Percentiles rank a stretch among this genome's conserved stretches.
Conservation (phyloP, 2,329 filamentous ascomycete genomes). For the Ophiostoma ips region DNA sequence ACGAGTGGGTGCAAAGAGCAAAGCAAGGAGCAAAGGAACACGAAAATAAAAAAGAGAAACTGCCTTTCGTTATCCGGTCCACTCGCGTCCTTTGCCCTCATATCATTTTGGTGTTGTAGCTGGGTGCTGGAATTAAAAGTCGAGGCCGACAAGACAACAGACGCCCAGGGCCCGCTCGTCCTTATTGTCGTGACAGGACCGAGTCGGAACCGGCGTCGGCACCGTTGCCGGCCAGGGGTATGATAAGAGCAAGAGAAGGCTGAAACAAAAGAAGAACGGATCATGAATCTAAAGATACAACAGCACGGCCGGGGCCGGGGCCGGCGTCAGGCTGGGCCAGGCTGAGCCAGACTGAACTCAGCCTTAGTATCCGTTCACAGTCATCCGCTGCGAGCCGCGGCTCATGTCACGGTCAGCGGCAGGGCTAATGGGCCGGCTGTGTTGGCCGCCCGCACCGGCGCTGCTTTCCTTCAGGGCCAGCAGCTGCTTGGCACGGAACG, state of each 20-base stretch:
- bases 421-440: conserved; percentile 88
- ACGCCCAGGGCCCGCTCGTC: not conserved
- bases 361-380: conserved; percentile 92
- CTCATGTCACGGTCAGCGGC: conserved; percentile 90
- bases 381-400: conserved; percentile 92
- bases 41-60: conserved; percentile 1
- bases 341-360: too few species aligned
- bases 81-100: conserved; percentile 3
- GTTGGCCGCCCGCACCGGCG: conserved; percentile 49
- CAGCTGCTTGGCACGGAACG: conserved; percentile 98
- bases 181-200: not conserved
- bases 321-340: too few species aligned
- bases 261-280: conserved; percentile 3
- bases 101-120: conserved; percentile 6
- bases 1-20: too few species aligned
- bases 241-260: conserved; percentile 8
- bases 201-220: not conserved
- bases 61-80: conserved; percentile 2
- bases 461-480: conserved; percentile 97
- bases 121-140: not conserved
- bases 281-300: not conserved
- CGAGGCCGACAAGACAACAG: not conserved
- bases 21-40: too few species aligned
- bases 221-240: conserved; percentile 6
- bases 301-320: too few species aligned